Evolutionary conservation across 2,329 filamentous ascomycete genomes (phyloP), one percentile per base, ranked within the genome.

Genomic region (Diaporthe humulicola): DNA sequence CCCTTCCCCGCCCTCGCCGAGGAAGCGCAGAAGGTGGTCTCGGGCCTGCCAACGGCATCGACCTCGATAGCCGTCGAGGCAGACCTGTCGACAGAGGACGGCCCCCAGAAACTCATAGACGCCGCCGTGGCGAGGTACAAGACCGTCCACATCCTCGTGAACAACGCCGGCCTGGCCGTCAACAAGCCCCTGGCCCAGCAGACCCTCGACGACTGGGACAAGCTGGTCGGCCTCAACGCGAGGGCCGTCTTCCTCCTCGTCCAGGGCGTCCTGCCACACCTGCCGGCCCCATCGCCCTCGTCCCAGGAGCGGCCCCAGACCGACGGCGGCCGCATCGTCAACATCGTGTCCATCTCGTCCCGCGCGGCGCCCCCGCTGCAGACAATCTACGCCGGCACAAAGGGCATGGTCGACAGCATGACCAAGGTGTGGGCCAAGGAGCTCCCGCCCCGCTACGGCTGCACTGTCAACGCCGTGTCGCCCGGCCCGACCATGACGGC

Each of bases 311-410:
- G 30, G 25, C 36, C 71, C 4, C 71, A 64, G 45, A 54, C 60
- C 60, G 76, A 70, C 22, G 80, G 80, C 28, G 80, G 81, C 1
- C 81, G 86, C 14, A 87, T 87, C 70, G 79, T 88, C 77, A 87
- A 87, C 74, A 86, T 88, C 64, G 81, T 79, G 38, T 84, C 81
- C 73, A 81, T 84, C 45, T 83, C 82, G 19, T 79, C 83, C 40
- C 79, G 82, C 8, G 83, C 76, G 22, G 81, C 81, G 3, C 83
- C 83, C 9, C 72, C 83, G 14, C 78, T 81, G 74, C 84, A 86
- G 76, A 87, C 85, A n/a, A 85, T 88, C 74, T 88, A 88, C 77
- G 85, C 86, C 4, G 86, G 86, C 0, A 87, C 85, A 12, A 88
- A 88, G 77, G 85, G 85, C n/a, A 87, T 87, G 85, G 81, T 87